Base-by-base conservation (phyloP, 2,329 filamentous ascomycete genomes). In the Neonectria faginata region DNA sequence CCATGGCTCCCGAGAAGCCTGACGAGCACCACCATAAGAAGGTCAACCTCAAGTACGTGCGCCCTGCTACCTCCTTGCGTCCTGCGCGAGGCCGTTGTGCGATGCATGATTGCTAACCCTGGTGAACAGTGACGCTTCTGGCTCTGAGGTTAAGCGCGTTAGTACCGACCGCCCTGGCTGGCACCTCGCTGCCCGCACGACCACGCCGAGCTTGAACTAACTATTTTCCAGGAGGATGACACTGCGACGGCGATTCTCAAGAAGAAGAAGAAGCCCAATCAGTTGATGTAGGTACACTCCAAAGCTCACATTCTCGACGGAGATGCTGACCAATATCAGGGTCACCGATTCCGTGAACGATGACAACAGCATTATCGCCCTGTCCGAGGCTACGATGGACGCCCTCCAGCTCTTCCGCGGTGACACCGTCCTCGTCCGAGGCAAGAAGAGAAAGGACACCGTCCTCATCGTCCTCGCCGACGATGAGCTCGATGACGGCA, bases 211-310 rank as follows among this genome's bases (percentile, higher is more conserved):
- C 73, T 66, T 71, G 54, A 73, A 74, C 78, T 80, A 73, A 84
- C 77, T 64, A 51, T 65, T 33, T 45, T 48, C 64, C 76, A 97
- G 90, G 90, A 93, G 76, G 92, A 97, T 80, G 96, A 97, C 79
- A 93, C 91, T 67, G 89, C 96, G 57, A 99, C 96, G 50, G 96
- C 96, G 73, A 99, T 99, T 75, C 89, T 99, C 77, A 98, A 97
- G 87, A 98, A 98, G 89, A 99, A 99, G 92, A 99, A 99, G 94
- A 99, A 99, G 93, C 94, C 94, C 75, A 99, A 99, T 84, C 97
- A 95, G 78, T 84, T 99, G 80, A 97, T 99, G 94, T 97, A 86
- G 80, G 91, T 81, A 74, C 7, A 42, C 47, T 31, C 57, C 39
- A 55, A 25, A 29, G 33, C 36, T 47, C 41, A 63, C 31, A 50